These are phyloP conservation scores for Solanum lycopersicoides DNA, from an alignment of 257 asterid species.

Conservation along the genomic window DNA sequence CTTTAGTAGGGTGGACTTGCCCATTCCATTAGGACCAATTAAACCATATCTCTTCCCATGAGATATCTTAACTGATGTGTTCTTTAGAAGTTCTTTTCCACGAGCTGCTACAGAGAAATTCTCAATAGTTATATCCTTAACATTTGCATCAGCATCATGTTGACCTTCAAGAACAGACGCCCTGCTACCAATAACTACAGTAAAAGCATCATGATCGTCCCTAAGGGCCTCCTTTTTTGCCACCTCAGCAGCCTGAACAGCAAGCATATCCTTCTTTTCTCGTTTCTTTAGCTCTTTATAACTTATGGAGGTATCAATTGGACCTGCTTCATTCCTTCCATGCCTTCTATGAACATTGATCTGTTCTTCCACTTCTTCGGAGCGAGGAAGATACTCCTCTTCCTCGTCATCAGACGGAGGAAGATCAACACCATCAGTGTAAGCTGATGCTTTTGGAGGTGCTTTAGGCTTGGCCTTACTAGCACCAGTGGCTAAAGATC, in stretches of 20 bases:
- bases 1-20: slow-evolving; percentile 45
- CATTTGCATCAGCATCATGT: slow-evolving; percentile 61
- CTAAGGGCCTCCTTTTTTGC: slow-evolving; percentile 55
- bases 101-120: slow-evolving; percentile 64
- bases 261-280: slow-evolving; percentile 47
- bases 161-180: slow-evolving; percentile 57
- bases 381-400: slow-evolving; percentile 8
- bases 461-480: slow-evolving; percentile 41
- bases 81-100: slow-evolving; percentile 54
- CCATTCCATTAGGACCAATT: slow-evolving; percentile 70
- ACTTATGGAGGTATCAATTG: slow-evolving; percentile 28
- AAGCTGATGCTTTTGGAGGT: slow-evolving; percentile 28
- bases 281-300: slow-evolving; percentile 48
- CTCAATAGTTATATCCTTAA: slow-evolving; percentile 51
- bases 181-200: slow-evolving; percentile 57
- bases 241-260: slow-evolving; percentile 33
- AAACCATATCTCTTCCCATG: slow-evolving; percentile 68
- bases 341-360: slow-evolving; percentile 8
- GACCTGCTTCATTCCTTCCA: slow-evolving; percentile 14
- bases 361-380: slow-evolving; percentile 20
- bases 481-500: slow-evolving; percentile 11
- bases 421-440: slow-evolving; percentile 42
- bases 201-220: slow-evolving; percentile 67
- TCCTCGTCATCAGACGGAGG: slow-evolving; percentile 68
- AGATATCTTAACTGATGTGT: slow-evolving; percentile 51